Percentiles rank a stretch among this genome's conserved stretches.
Evolutionary conservation across 108 stramenopile genomes (phyloP).

Genomic region (Pelagomonas calceolata): DNA sequence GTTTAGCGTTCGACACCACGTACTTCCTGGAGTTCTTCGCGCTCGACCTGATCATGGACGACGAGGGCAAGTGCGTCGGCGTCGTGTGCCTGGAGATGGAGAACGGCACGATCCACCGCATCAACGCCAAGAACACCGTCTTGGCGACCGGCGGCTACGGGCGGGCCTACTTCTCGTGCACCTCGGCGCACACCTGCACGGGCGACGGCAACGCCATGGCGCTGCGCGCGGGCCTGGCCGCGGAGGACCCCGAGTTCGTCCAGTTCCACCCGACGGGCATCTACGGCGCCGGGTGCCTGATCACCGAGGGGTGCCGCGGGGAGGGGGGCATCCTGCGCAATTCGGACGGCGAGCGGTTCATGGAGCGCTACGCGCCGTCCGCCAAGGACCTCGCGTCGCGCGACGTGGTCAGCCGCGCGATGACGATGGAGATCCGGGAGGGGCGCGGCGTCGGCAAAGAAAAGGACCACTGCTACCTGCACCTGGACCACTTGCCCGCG

Average conservation of each 20-base stretch:
- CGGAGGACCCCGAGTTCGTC: constrained; percentile 97
- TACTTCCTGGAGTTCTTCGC: constrained; percentile 99
- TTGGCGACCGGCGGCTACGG: constrained; percentile 98
- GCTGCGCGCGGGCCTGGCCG: constrained; percentile 65
- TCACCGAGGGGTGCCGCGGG: constrained; percentile 99
- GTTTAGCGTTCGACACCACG: constrained; percentile 94
- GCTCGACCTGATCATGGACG: constrained; percentile 85
- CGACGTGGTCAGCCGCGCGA: constrained; percentile 94
- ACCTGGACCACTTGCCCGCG: constrained; percentile 95
- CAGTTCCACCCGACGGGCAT: constrained; percentile 99
- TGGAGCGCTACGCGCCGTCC: constrained; percentile 97
- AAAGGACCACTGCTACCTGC: constrained; percentile 89
- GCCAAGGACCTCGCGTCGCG: constrained; percentile 97
- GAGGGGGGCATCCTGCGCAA: constrained; percentile 97
- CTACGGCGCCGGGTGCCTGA: constrained; percentile 98
- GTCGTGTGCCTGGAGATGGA: constrained; percentile 97
- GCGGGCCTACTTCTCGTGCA: constrained; percentile 94
- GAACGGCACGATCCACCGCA: constrained; percentile 90
- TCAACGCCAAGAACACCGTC: constrained; percentile 92
- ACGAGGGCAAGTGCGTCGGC: constrained; percentile 75
- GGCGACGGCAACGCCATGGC: constrained; percentile 98
- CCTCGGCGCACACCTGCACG: constrained; percentile 96
- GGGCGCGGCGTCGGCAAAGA: constrained; percentile 95
- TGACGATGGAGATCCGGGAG: constrained; percentile 99
- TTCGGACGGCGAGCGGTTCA: constrained; percentile 93